Evolutionary conservation across 345 rosid genomes (phyloP).

Genomic region (Brassica incana): DNA sequence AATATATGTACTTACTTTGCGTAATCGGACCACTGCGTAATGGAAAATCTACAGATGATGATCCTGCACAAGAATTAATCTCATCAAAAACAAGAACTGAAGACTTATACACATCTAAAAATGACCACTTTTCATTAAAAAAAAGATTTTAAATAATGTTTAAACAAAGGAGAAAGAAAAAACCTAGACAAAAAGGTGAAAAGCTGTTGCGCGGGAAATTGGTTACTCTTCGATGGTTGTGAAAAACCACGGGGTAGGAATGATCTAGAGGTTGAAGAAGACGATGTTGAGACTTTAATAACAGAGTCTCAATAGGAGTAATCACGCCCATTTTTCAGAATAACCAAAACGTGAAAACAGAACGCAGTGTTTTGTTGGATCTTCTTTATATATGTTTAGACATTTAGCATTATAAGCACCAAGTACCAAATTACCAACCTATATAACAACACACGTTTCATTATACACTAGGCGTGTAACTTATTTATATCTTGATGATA

Average conservation of each 20-base stretch:
- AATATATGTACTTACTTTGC: constrained; percentile 34
- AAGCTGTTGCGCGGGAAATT: constrained; percentile 6
- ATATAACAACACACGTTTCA: background rate
- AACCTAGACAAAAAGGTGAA: constrained; percentile 29
- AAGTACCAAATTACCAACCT: constrained; percentile 24
- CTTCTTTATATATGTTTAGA: background rate
- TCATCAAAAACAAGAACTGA: background rate
- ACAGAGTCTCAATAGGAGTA: constrained; percentile 29
- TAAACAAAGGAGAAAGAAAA: constrained; percentile 1
- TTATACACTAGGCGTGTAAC: too few relatives aligned
- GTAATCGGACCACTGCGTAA: constrained; percentile 21
- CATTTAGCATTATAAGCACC: background rate
- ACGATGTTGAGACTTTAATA: constrained; percentile 26
- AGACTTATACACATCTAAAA: background rate
- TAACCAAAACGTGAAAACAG: background rate
- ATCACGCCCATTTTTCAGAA: constrained; percentile 21
- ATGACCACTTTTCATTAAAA: background rate
- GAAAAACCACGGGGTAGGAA: background rate
- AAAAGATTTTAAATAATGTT: background rate
- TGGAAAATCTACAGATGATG: constrained; percentile 24
- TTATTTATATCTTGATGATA: background rate
- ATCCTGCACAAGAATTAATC: constrained; percentile 9
- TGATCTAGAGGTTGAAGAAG: constrained; percentile 31
- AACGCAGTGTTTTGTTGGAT: constrained; percentile 16
- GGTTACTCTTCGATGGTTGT: constrained; percentile 8